Base-by-base conservation (phyloP, 2,329 filamentous ascomycete genomes). In the Didymella pomorum region DNA sequence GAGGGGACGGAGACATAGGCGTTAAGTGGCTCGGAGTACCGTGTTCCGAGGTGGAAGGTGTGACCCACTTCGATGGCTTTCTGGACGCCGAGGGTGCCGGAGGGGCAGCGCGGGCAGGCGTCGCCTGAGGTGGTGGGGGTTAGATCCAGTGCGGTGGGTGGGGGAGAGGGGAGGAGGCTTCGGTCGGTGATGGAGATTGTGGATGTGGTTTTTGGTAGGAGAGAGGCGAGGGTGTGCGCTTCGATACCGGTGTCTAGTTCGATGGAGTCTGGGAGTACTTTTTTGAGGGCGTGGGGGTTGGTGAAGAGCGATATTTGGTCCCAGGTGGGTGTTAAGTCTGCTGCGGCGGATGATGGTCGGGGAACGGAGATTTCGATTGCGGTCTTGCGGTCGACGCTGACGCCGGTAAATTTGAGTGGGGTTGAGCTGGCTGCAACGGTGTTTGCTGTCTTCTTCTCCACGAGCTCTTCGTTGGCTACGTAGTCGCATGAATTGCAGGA, bases 31-130 rank as follows among this genome's bases (percentile, higher is more conserved):
- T 86, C 82, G 23, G 90, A 93, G 79, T 99, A 99, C 28, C 93
- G 87, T 1, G 91, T 93, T 11, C 94, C 93, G 1, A 99, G 87
- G 75, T 96, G 89, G 79, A 99, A 99, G 0, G 95, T 98, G 76
- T 99, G 95, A 0, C 92, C 95, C 16, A 98, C 83, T 78, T 99
- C 95, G 48, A 98, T 89, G 8, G 93, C 91, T 61, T 85, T 88
- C 56, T 89, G 84, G 2, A 90, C 81, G 42, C 81, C 82, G 21
- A 98, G 80, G 2, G 76, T 80, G 0, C 90, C 90, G 0, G 81
- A 70, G 0, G 78, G 71, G 73, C 95, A 99, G 37, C 83, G 81
- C 0, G 91, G 87, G 69, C 95, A 99, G 11, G 76, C 67, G 70
- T 96, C 92, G 12, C 90, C 91, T 42, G 87, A 78, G 46, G 80